Base-by-base conservation (phyloP, 2,329 filamentous ascomycete genomes). In the Trichoderma atrobrunneum region DNA sequence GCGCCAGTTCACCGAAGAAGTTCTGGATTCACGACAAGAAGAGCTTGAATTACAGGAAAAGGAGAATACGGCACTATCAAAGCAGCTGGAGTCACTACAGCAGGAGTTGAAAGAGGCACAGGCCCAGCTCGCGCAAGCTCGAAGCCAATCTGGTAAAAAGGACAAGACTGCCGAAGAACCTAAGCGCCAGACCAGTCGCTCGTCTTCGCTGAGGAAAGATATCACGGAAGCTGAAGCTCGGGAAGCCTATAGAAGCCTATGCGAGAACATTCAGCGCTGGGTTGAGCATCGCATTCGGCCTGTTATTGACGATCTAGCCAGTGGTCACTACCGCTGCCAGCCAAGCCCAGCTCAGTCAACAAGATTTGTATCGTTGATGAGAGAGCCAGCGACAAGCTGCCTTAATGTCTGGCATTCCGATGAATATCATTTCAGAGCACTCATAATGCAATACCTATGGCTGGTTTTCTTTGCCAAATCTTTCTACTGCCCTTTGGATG, bases 371-470 rank as follows among this genome's bases (percentile, higher is more conserved):
- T 77, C 79, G 1, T 74, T 82, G n/a, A 74, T 82, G 57, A 77
- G 80, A 48, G 81, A 82, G 60, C 78, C 81, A 10, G 80, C 79
- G 3, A 79, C 78, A 54, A 76, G 79, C 24, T 80, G 78, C 63
- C 69, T 82, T 30, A 76, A 70, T 28, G 73, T 78, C 26, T 76
- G 77, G 21, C 75, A 79, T 65, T 77, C 80, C 24, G 81, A 82
- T 48, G 80, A 80, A 71, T 80, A 81, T 67, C 81, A 82, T 61
- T 77, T 81, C 61, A 78, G 79, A 43, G 79, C 78, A 11, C 74
- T 78, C 48, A 81, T 82, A 66, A 81, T 82, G 80, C 80, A 82
- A 73, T 82, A 81, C 71, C 75, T 82, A 11, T 80, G 80, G 75
- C 72, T 80, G 32, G 79, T 76, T 2, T 72, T 82, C 32, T 82